Base-by-base conservation (phyloP, 495 filamentous ascomycete genomes). In the Rostrohypoxylon terebratum region DNA sequence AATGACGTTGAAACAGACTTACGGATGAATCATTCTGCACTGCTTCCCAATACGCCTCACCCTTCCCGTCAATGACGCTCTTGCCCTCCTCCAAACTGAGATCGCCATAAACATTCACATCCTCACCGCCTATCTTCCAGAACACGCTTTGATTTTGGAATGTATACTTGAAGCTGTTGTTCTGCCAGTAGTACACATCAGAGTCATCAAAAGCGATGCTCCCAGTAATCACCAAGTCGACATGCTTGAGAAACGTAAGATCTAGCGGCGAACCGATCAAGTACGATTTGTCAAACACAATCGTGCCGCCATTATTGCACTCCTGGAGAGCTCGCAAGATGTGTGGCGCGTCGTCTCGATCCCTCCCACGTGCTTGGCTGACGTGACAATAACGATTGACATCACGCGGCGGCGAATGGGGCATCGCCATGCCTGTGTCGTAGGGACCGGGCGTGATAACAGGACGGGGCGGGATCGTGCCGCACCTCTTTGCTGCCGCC, bases 41-140 rank as follows among this genome's bases (percentile, higher is more conserved):
- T 10, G 85, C 77, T 75, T 92, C 89, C 76, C 92, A 92, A 88
- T 89, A 92, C 13, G 88, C 84, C 76, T 93, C 89, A 1, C 90
- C 90, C 18, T 38, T 73, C 13, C 74, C 77, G 57, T 79, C 72
- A 4, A 80, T 72, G 14, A 76, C 65, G 48, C 72, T 75, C 50
- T 66, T 66, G 0, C 69, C 78, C 38, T 69, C 71, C 31, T 62
- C 66, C 11, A 73, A 16, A 4, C 25, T 62, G 1, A 73, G 34
- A 18, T 70, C 75, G 40, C 77, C 77, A 16, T 78, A 78, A 33
- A 78, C 73, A 36, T 78, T 75, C 5, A 78, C 69, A 54, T 77
- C 77, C 40, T 63, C 71, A 40, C 81, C 79, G 16, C 81, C 81
- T 10, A 78, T 25, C 23, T 74, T 75, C 75, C 73, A 79, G 48